Percentiles rank a stretch among this genome's conserved stretches.
These are phyloP conservation scores for Lavandula angustifolia DNA, from an alignment of 257 asterid species.

Conservation along the genomic window DNA sequence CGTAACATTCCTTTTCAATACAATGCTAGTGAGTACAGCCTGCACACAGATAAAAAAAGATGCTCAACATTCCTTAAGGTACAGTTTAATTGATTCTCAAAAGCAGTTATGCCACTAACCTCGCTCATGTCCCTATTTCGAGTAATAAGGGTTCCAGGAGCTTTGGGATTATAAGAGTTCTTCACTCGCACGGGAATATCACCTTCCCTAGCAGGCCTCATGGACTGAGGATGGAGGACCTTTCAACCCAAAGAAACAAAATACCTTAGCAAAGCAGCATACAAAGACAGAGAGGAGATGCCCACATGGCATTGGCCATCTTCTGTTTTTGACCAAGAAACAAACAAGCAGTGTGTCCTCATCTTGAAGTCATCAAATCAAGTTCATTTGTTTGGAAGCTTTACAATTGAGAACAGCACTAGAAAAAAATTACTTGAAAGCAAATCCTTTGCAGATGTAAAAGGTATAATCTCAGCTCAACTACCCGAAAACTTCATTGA, in stretches of 20 bases:
- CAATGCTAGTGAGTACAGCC: constrained; percentile 94
- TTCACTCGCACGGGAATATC: constrained; percentile 91
- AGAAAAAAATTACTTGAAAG: background rate
- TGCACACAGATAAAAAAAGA: constrained; percentile 36
- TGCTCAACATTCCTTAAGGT: constrained; percentile 11
- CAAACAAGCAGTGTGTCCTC: constrained; percentile 13
- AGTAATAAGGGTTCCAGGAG: constrained; percentile 88
- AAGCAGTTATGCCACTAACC: constrained; percentile 40
- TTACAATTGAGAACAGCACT: constrained; percentile 4
- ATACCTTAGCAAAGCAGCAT: constrained; percentile 12
- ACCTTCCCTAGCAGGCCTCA: constrained; percentile 97
- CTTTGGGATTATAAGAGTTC: constrained; percentile 85
- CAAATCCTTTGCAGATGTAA: background rate
- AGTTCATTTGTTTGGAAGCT: constrained; percentile 16
- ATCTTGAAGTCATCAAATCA: constrained; percentile 1
- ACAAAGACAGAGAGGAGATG: constrained; percentile 10
- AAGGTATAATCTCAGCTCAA: background rate
- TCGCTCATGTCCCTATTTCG: constrained; percentile 81
- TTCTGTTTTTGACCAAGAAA: constrained; percentile 26
- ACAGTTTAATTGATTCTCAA: constrained; percentile 1
- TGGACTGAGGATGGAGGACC: constrained; percentile 96
- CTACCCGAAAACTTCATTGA: constrained; percentile 9
- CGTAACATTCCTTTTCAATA: constrained; percentile 81
- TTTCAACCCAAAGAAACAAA: constrained; percentile 41
- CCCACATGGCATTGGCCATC: background rate